Conservation (phyloP, 83 land plant genomes). For the Isoetes engelmannii region DNA sequence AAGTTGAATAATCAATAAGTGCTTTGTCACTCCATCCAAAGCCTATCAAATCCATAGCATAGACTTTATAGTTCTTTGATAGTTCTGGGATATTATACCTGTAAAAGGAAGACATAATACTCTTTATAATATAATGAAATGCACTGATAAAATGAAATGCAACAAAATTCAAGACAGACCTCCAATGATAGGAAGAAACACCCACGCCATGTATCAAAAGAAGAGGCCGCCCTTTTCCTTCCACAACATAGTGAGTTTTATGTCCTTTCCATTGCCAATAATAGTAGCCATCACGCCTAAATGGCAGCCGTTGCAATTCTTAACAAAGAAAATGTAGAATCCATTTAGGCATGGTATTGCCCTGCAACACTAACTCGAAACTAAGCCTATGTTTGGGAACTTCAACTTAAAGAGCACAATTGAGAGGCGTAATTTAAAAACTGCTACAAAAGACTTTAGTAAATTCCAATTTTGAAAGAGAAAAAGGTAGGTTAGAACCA, state of each 20-base stretch:
- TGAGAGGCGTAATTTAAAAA: no score
- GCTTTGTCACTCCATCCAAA: slow-evolving; percentile 99
- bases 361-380: neutral
- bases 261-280: slow-evolving; percentile 90
- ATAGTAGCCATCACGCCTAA: slow-evolving; percentile 80
- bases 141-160: neutral
- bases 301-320: slow-evolving; percentile 75
- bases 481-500: no score
- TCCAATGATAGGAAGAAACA: slow-evolving; percentile 97
- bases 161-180: slow-evolving; percentile 36
- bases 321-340: neutral
- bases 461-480: no score
- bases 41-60: slow-evolving; percentile 88
- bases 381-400: neutral
- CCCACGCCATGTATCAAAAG: slow-evolving; percentile 98
- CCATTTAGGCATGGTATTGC: neutral
- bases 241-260: slow-evolving; percentile 82
- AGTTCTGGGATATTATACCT: slow-evolving; percentile 94
- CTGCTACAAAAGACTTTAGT: no score
- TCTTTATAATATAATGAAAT: neutral
- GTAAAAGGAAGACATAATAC: slow-evolving; percentile 6
- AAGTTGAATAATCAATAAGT: slow-evolving; percentile 68
- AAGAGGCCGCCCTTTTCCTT: slow-evolving; percentile 75
- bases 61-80: slow-evolving; percentile 82
- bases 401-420: no score